A percentile compares a stretch with the other conserved stretches of the same genome.
Conservation (phyloP, 23 red algal genomes). For the Gracilaria gracilis region DNA sequence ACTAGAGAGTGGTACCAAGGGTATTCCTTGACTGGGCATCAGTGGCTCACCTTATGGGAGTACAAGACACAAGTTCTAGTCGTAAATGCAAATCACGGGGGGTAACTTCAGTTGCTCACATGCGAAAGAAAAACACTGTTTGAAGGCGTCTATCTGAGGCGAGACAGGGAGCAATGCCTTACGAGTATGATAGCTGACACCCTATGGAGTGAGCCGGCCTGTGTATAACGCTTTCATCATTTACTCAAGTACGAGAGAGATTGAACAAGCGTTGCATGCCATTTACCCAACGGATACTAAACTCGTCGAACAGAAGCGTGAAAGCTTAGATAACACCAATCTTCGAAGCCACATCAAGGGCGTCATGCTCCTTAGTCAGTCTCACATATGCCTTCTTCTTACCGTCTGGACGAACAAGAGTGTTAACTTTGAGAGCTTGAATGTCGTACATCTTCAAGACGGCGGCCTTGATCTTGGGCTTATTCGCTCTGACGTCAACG, state of each 20-base stretch:
- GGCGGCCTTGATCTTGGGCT: constrained; percentile 92
- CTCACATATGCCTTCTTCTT: constrained; percentile 99
- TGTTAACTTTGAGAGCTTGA: constrained; percentile 92
- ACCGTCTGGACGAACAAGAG: constrained; percentile 96
- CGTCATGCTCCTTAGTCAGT: constrained; percentile 86
- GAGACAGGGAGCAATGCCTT: background rate
- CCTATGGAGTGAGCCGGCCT: background rate
- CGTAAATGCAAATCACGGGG: no score
- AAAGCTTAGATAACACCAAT: constrained; percentile 95
- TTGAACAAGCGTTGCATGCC: background rate
- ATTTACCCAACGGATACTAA: background rate
- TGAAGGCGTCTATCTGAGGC: background rate
- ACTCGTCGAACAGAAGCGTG: background rate
- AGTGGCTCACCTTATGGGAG: no score
- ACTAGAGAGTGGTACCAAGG: no score
- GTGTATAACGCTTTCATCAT: background rate
- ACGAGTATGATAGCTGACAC: background rate
- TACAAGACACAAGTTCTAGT: no score
- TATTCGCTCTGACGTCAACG: constrained; percentile 92
- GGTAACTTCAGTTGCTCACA: no score
- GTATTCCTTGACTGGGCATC: no score
- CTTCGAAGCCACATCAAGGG: constrained; percentile 92
- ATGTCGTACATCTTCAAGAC: constrained; percentile 95
- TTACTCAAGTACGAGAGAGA: background rate
- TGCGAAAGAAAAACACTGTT: background rate